Conservation (phyloP, 805 yeast species). For the Nakazawaea wickerhamii region DNA sequence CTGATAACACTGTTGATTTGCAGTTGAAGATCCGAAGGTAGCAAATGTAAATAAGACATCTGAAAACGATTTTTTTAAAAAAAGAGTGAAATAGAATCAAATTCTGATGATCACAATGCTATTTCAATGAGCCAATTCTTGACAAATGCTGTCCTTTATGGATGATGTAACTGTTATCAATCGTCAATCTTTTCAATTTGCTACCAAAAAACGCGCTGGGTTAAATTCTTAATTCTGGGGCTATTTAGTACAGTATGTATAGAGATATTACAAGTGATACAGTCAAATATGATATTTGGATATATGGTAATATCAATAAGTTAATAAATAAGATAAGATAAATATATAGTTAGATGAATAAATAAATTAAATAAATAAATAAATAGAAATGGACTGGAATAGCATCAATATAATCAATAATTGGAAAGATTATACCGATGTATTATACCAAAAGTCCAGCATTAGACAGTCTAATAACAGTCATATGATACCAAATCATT, state of each 20-base stretch:
- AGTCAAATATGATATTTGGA: not conserved
- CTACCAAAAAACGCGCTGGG: no score
- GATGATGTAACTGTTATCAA: no score
- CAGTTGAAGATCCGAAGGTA: constrained; percentile 23
- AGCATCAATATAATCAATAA: no score
- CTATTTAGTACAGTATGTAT: not conserved
- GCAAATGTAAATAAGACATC: not conserved
- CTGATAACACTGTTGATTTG: constrained; percentile 24
- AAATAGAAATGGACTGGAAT: no score
- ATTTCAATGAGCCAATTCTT: no score
- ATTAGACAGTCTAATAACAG: not conserved
- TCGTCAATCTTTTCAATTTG: no score
- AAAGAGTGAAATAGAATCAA: not conserved
- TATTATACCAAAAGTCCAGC: no score
- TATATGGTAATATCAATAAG: not conserved
- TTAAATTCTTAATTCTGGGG: not conserved
- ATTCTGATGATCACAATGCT: no score
- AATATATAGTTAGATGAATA: not conserved
- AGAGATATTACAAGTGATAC: not conserved
- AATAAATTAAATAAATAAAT: not conserved
- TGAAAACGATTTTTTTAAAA: not conserved
- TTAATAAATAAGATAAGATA: not conserved
- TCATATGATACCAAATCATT: not conserved
- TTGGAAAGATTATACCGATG: no score
- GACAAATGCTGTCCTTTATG: no score